Conservation (phyloP, 345 rosid genomes). For the Mercurialis annua region DNA sequence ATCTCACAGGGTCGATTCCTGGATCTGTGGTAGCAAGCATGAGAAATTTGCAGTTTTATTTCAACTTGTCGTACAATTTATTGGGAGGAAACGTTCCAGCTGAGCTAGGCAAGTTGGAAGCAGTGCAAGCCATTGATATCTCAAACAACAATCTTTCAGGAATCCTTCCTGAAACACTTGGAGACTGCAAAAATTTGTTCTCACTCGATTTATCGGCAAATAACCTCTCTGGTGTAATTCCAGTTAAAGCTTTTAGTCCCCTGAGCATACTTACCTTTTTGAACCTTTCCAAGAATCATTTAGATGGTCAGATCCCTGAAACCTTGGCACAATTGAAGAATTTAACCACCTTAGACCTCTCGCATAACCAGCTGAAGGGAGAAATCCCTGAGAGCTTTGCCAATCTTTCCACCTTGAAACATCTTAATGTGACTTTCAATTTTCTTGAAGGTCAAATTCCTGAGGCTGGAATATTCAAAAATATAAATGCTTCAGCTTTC, state of each 20-base stretch:
- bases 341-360: constrained; percentile 58
- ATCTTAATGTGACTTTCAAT: constrained; percentile 67
- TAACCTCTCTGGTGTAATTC: constrained; percentile 53
- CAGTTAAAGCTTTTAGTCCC: constrained; percentile 37
- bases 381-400: constrained; percentile 55
- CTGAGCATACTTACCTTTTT: constrained; percentile 45
- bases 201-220: constrained; percentile 72
- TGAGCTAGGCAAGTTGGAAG: constrained; percentile 69
- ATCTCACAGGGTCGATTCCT: constrained; percentile 58
- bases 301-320: constrained; percentile 55
- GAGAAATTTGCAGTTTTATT: constrained; percentile 48
- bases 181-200: constrained; percentile 61
- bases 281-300: constrained; percentile 61
- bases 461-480: constrained; percentile 54
- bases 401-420: constrained; percentile 50
- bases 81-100: constrained; percentile 56
- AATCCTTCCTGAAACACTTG: constrained; percentile 48
- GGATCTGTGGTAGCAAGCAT: constrained; percentile 36
- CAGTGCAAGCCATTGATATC: constrained; percentile 72
- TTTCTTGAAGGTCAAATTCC: constrained; percentile 73
- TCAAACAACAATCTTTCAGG: constrained; percentile 72
- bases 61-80: constrained; percentile 68
- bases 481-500: constrained; percentile 42
- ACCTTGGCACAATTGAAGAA: constrained; percentile 43
- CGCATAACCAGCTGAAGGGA: constrained; percentile 59